Evolutionary conservation across 2,329 filamentous ascomycete genomes (phyloP).

Genomic region (Anthostomella pinea): DNA sequence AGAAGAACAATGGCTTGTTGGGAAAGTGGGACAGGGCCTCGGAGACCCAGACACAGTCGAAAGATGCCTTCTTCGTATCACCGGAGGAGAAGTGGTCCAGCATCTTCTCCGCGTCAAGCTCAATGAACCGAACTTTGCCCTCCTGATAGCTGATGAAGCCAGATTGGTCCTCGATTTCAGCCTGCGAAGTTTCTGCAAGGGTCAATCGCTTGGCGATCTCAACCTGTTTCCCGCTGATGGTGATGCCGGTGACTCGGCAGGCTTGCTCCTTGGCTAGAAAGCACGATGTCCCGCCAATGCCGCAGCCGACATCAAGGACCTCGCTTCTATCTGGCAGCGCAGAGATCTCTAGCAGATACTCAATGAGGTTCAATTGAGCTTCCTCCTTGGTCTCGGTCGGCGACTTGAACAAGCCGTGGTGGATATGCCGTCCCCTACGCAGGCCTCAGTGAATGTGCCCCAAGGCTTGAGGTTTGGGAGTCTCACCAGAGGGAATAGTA

Average conservation of each 20-base stretch:
- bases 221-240: constrained; percentile 58
- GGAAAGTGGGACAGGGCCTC: constrained; percentile 60
- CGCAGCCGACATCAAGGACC: constrained; percentile 61
- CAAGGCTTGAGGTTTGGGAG: not conserved
- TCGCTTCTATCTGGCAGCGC: constrained; percentile 33
- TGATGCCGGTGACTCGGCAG: constrained; percentile 57
- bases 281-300: constrained; percentile 57
- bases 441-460: constrained; percentile 9
- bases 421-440: constrained; percentile 60
- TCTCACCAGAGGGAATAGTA: constrained; percentile 58
- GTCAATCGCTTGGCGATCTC: constrained; percentile 55
- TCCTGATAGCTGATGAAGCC: not conserved
- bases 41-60: constrained; percentile 61
- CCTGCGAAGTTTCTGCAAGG: constrained; percentile 25
- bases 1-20: constrained; percentile 57
- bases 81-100: constrained; percentile 45
- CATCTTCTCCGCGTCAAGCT: constrained; percentile 62
- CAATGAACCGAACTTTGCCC: constrained; percentile 49
- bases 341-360: constrained; percentile 51
- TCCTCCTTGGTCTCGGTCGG: constrained; percentile 53
- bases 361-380: constrained; percentile 56
- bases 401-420: constrained; percentile 57
- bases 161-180: not conserved
- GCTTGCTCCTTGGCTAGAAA: constrained; percentile 50
- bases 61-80: constrained; percentile 27